A percentile compares a stretch with the other conserved stretches of the same genome.
Conservation (phyloP, 805 yeast species). For the Kodamaea kakaduensis region DNA sequence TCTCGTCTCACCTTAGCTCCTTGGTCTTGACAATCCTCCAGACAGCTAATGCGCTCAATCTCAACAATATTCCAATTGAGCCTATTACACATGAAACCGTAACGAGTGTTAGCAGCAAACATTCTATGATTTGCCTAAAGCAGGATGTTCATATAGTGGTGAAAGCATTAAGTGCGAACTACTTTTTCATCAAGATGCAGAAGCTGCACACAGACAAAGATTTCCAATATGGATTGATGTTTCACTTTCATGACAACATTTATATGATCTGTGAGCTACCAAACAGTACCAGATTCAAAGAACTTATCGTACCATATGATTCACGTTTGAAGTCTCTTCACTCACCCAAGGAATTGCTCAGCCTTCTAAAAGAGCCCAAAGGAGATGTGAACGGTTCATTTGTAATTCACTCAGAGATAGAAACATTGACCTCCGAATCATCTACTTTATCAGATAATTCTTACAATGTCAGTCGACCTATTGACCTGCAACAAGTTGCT, state of each 20-base stretch:
- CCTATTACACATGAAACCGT: slow-evolving; percentile 2
- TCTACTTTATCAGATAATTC: neutral
- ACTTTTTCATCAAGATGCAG: slow-evolving; percentile 15
- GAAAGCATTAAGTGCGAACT: slow-evolving; percentile 8
- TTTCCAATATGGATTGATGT: slow-evolving; percentile 13
- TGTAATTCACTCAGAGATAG: no score
- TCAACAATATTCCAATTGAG: neutral
- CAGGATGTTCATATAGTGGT: slow-evolving; percentile 10
- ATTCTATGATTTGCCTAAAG: slow-evolving; percentile 5
- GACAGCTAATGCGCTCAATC: slow-evolving; percentile 7
- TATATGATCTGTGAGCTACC: slow-evolving; percentile 14
- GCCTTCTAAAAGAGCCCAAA: no score
- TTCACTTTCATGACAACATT: slow-evolving; percentile 9
- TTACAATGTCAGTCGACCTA: no score
- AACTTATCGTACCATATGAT: slow-evolving; percentile 3
- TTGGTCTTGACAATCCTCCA: slow-evolving; percentile 15
- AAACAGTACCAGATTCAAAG: slow-evolving; percentile 8
- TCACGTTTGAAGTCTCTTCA: neutral
- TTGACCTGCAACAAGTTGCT: no score
- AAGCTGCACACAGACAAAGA: slow-evolving; percentile 14
- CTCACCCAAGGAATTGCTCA: slow-evolving; percentile 3
- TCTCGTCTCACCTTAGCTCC: slow-evolving; percentile 9
- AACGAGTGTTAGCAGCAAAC: slow-evolving; percentile 1
- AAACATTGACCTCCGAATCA: neutral
- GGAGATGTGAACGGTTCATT: no score